Percentiles rank a stretch among this genome's conserved stretches.
These are phyloP conservation scores for Chrysochromulina tobinii DNA, from an alignment of 78 protist species.

Conservation along the genomic window DNA sequence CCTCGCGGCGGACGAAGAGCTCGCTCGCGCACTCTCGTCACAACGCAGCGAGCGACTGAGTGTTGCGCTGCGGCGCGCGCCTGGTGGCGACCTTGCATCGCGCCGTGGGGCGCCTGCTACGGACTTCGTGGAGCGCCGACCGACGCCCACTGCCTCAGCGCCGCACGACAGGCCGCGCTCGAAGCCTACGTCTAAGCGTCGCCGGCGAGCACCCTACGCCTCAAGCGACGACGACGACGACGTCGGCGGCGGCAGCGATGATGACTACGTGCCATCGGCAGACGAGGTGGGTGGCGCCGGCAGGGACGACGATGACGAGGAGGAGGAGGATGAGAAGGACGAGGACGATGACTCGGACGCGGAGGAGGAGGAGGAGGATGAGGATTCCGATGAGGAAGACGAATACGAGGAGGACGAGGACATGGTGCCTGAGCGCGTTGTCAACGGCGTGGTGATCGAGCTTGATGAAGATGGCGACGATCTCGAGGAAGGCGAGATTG, in stretches of 20 bases:
- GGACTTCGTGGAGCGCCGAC: neutral
- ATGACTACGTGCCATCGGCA: neutral
- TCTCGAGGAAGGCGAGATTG: neutral
- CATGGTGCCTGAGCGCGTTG: neutral
- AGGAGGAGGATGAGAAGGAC: neutral
- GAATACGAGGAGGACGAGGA: neutral
- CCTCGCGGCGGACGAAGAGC: neutral
- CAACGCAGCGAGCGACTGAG: slow-evolving; percentile 19
- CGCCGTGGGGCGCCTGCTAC: neutral
- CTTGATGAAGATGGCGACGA: neutral
- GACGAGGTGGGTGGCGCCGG: too few relatives aligned
- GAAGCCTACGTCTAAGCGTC: neutral
- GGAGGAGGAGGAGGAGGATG: neutral
- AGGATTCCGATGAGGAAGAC: neutral
- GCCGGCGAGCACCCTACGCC: neutral
- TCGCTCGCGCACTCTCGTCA: neutral
- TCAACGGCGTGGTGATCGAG: neutral
- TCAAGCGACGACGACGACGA: neutral
- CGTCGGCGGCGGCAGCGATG: neutral
- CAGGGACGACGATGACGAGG: neutral
- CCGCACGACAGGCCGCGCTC: neutral
- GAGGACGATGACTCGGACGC: neutral
- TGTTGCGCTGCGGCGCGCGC: neutral
- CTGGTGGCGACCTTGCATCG: neutral
- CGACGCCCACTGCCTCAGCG: neutral